Percentiles rank a stretch among this genome's conserved stretches.
These are phyloP conservation scores for Passiflora organensis DNA, from an alignment of 345 rosid genomes.

Conservation along the genomic window DNA sequence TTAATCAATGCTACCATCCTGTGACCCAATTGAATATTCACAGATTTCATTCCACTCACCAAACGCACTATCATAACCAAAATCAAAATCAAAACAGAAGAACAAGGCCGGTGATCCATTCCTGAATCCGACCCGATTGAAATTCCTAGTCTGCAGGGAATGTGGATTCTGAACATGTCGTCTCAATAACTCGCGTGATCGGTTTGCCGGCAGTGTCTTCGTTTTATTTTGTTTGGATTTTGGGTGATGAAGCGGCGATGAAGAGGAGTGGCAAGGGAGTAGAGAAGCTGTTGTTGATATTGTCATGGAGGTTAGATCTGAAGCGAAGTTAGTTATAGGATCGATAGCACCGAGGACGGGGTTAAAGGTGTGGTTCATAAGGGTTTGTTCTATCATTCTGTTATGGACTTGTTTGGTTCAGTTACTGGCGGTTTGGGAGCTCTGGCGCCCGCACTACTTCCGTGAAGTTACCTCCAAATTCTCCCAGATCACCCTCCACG, in stretches of 20 bases:
- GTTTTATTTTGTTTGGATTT: background rate
- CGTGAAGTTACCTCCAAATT: conserved; percentile 44
- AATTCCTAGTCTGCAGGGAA: too few species aligned
- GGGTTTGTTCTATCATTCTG: conserved; percentile 87
- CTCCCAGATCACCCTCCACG: conserved; percentile 29
- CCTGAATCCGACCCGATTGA: too few species aligned
- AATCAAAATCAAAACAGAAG: too few species aligned
- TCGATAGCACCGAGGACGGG: conserved; percentile 49
- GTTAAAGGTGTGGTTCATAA: conserved; percentile 72
- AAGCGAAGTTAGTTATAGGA: conserved; percentile 55
- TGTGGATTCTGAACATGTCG: too few species aligned
- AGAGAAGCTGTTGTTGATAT: conserved; percentile 18
- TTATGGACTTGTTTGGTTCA: conserved; percentile 98
- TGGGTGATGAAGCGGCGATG: conserved; percentile 62
- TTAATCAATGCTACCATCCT: background rate
- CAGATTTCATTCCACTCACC: background rate
- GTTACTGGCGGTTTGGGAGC: conserved; percentile 74
- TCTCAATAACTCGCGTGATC: too few species aligned
- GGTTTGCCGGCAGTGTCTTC: background rate
- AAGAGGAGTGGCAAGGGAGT: conserved; percentile 20
- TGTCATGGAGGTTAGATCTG: conserved; percentile 86
- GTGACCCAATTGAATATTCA: background rate
- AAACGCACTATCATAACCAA: too few species aligned
- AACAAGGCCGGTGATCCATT: too few species aligned
- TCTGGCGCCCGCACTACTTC: conserved; percentile 69